Evolutionary conservation across 352 stramenopile genomes (phyloP).

Genomic region (Pythium aquatile): DNA sequence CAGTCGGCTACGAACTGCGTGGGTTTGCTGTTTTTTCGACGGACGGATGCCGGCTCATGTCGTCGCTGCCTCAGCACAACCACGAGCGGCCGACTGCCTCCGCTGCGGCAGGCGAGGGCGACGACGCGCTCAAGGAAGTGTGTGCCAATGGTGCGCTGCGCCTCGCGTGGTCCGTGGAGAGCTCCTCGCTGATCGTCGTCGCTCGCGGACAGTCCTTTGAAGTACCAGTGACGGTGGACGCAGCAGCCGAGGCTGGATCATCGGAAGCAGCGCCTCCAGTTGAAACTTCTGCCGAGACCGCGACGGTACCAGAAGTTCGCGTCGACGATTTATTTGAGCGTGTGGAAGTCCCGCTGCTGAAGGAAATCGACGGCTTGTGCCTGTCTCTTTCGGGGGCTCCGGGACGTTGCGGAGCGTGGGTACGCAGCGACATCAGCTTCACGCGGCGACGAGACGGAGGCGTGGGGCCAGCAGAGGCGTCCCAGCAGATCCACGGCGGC

Average conservation of each 20-base stretch:
- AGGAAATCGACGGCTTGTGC: conserved; percentile 69
- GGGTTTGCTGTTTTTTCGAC: conserved; percentile 79
- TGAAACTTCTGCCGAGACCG: neutral
- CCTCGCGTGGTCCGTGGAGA: conserved; percentile 65
- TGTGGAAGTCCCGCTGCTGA: conserved; percentile 50
- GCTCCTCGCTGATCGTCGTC: conserved; percentile 56
- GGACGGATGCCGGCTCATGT: conserved; percentile 82
- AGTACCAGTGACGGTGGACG: conserved; percentile 18
- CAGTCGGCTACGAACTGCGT: conserved; percentile 65
- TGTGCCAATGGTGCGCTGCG: conserved; percentile 56
- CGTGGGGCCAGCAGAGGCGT: conserved; percentile 62
- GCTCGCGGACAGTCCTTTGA: conserved; percentile 49
- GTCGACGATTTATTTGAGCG: conserved; percentile 40
- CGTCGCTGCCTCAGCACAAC: conserved; percentile 76
- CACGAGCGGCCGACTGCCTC: conserved; percentile 36
- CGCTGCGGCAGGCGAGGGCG: conserved; percentile 7
- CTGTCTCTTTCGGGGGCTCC: conserved; percentile 76
- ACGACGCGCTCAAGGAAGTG: conserved; percentile 45
- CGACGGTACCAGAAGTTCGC: neutral
- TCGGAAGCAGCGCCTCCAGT: neutral
- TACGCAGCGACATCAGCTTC: conserved; percentile 76
- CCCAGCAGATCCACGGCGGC: conserved; percentile 50
- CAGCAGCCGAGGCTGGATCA: neutral
- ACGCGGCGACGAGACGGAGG: conserved; percentile 46
- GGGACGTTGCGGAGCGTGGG: conserved; percentile 71